These are phyloP conservation scores for Crucihimalaya himalaica DNA, from an alignment of 345 rosid genomes.

Conservation along the genomic window DNA sequence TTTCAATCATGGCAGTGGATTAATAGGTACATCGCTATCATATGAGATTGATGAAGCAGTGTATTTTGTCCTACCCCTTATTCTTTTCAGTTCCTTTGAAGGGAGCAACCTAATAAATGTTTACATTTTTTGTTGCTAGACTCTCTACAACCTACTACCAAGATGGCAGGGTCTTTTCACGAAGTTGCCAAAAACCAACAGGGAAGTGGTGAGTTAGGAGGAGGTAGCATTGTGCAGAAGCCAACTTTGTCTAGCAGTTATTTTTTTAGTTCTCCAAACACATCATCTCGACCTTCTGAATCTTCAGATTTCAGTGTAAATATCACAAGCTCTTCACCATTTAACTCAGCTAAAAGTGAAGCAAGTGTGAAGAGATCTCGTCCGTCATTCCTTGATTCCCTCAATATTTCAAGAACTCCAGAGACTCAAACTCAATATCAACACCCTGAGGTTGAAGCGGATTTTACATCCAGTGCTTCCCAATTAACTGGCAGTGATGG, in stretches of 20 bases:
- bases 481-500: conserved; percentile 44
- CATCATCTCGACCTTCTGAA: conserved; percentile 46
- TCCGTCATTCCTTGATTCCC: conserved; percentile 90
- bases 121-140: conserved; percentile 45
- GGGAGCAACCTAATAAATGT: conserved; percentile 24
- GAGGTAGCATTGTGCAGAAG: conserved; percentile 47
- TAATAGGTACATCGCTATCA: conserved; percentile 41
- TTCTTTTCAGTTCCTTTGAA: conserved; percentile 12
- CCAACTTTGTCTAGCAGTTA: conserved; percentile 46
- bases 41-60: conserved; percentile 21
- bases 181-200: conserved; percentile 45
- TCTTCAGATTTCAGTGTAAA: conserved; percentile 49
- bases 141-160: conserved; percentile 43
- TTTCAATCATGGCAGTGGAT: conserved; percentile 40
- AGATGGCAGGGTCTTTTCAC: conserved; percentile 42
- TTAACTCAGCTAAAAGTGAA: conserved; percentile 50
- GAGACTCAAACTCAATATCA: conserved; percentile 47
- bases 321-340: conserved; percentile 47
- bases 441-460: conserved; percentile 44
- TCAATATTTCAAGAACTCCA: conserved; percentile 61
- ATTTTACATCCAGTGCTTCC: conserved; percentile 41
- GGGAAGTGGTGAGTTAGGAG: conserved; percentile 37
- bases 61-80: conserved; percentile 4
- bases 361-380: conserved; percentile 63
- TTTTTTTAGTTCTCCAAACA: conserved; percentile 42